These are phyloP conservation scores for Phyllosticta paracitricarpa DNA, from an alignment of 2,329 filamentous ascomycete species.

Conservation along the genomic window DNA sequence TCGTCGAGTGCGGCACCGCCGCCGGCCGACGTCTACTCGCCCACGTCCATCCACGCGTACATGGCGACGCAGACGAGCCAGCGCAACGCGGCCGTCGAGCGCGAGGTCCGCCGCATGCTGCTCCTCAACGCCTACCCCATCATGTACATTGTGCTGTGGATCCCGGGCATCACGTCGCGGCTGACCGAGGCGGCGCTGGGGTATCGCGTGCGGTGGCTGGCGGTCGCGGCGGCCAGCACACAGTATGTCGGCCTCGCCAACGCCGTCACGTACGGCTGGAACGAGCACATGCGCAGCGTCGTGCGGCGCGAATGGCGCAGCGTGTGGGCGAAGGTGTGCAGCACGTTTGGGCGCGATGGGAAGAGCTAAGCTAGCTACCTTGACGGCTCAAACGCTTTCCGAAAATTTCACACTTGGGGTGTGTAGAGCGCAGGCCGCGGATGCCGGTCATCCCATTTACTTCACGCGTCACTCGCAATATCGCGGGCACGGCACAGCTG, in stretches of 20 bases:
- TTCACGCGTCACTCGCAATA: not conserved
- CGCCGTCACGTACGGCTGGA: constrained; percentile 15
- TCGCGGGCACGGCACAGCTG: not conserved
- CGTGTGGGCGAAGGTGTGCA: not conserved
- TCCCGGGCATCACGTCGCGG: constrained; percentile 22
- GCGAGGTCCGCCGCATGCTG: constrained; percentile 20
- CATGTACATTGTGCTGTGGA: constrained; percentile 24
- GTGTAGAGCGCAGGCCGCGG: not conserved
- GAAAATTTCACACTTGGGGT: too few species aligned
- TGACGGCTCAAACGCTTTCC: too few species aligned
- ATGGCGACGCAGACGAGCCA: not conserved
- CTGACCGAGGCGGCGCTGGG: constrained; percentile 15
- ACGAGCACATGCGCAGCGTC: constrained; percentile 11
- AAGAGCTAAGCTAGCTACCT: not conserved
- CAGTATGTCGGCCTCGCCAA: constrained; percentile 18
- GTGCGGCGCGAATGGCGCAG: not conserved
- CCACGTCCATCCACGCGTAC: constrained; percentile 3
- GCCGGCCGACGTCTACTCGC: not conserved
- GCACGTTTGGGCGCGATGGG: not conserved
- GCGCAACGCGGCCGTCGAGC: constrained; percentile 13
- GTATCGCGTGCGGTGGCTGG: constrained; percentile 5
- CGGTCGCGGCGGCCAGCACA: constrained; percentile 15
- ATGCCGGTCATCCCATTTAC: not conserved
- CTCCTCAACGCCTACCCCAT: constrained; percentile 26
- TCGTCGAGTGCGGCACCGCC: not conserved